Evolutionary conservation across 192 early-diverging fungal genomes (phyloP), one percentile per base, ranked within the genome.

Genomic region (Coemansia interrupta): DNA sequence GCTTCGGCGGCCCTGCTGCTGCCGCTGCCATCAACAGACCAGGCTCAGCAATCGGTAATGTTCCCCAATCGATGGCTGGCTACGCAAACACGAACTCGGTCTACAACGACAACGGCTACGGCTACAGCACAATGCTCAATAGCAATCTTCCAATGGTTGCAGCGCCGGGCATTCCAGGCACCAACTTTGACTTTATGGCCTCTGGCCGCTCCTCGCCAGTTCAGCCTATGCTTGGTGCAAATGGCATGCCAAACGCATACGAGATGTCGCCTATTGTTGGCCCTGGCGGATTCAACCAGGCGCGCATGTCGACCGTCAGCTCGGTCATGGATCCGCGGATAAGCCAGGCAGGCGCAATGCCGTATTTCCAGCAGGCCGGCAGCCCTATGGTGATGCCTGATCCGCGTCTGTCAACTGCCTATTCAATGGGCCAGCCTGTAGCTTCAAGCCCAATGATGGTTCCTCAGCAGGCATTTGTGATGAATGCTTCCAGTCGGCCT

Each of bases 81-180:
- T 79, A 79, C 43, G 70, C 76, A 0, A 50, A 63, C 18, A 69
- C 76, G 6, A 79, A 79, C 63, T 79, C 76, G 36, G 76, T 79
- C 32, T 79, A 72, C 56, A 62, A 72, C 30, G 76, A 79, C 47
- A 69, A 58, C 49, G 76, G 76, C 43, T 79, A 79, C 28, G 76
- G 76, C 12, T 79, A 79, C 66, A 79, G 62, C 66, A 48, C 63
- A n/a, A 62, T 63, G 63, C 53, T 64, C 19, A 70, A 65, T 44
- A 70, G 42, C 42, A 72, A 53, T 54, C 40, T 79, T 11, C 60
- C 75, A 5, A 63, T 43, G 20, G 54, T 54, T 28, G 53, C 44
- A 15, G 28, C 48, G 38, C 50, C 51, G 1, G 53, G 20, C 28
- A 18, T 64, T 36, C 48, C 44, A 30, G 68, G 61, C 7, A 58